Conservation (phyloP, 2,329 filamentous ascomycete genomes). For the Alternaria angustiovoidea region DNA sequence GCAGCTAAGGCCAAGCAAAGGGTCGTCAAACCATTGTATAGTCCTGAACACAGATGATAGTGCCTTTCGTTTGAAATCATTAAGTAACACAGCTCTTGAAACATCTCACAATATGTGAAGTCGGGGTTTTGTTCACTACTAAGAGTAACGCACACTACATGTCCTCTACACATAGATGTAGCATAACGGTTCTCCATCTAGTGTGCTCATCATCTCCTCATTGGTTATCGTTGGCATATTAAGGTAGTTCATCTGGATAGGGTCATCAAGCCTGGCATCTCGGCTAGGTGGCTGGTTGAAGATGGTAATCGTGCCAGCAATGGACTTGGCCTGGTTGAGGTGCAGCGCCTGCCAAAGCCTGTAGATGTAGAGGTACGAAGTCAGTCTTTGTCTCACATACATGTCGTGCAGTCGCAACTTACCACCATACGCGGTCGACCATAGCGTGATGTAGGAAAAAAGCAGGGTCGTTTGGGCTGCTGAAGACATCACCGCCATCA, state of each 20-base stretch:
- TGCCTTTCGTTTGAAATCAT: background rate
- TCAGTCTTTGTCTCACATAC: too few relatives aligned
- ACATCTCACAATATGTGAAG: background rate
- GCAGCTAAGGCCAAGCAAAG: too few relatives aligned
- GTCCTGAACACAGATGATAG: background rate
- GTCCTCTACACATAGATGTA: slow-evolving; percentile 51
- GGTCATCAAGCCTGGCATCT: slow-evolving; percentile 56
- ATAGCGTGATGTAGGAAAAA: slow-evolving; percentile 59
- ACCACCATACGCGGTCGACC: slow-evolving; percentile 56
- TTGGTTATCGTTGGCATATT: slow-evolving; percentile 42
- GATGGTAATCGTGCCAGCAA: slow-evolving; percentile 52
- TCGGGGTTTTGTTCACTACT: background rate
- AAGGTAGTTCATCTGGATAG: slow-evolving; percentile 50
- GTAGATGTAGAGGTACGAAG: too few relatives aligned
- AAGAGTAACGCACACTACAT: background rate
- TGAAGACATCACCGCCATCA: slow-evolving; percentile 53
- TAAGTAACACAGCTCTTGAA: background rate
- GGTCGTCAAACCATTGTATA: background rate
- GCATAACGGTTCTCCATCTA: slow-evolving; percentile 54
- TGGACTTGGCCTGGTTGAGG: slow-evolving; percentile 16
- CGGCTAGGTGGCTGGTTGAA: slow-evolving; percentile 51
- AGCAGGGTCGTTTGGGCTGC: slow-evolving; percentile 54
- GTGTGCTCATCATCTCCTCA: slow-evolving; percentile 50
- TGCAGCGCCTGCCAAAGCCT: slow-evolving; percentile 56
- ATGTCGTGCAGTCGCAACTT: too few relatives aligned